Evolutionary conservation across 768 basidiomycete species (phyloP), one percentile per base, ranked within the genome.

Genomic region (Multifurca ochricompacta): DNA sequence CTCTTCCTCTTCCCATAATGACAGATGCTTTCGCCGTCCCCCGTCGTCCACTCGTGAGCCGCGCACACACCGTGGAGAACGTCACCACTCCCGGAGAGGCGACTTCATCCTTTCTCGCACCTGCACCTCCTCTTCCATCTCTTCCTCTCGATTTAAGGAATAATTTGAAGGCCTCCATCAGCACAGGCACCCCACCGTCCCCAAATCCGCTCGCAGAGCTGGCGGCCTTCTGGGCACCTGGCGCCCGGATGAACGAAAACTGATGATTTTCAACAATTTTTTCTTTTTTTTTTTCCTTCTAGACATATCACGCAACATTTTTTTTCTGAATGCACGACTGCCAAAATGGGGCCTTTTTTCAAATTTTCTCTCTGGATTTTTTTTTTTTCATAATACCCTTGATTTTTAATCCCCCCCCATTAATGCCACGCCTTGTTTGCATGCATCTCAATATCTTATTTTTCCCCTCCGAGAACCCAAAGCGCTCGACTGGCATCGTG

Each of bases 21-120:
- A n/a, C 19, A 8, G 59, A 60, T 28, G 27, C n/a, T n/a, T n/a
- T n/a, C n/a, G n/a, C 23, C 3, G 7, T 28, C 18, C 35, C 46
- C 13, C 58, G 58, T 58, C 47, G 47, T 19, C 47, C 58, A 10
- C 51, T 59, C 27, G 10, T 49, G 14, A 35, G 53, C 37, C 53
- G 60, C 11, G 27, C 50, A 28, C 37, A 41, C 19, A 60, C 53
- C 1, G 14, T 39, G 7, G 60, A 61, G 36, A 59, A 55, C 41
- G 36, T 44, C 35, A 1, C 30, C 7, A 14, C 31, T 36, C 47
- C 45, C 11, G 41, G 21, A 8, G 49, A 46, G 27, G 32, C 18
- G 19, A 43, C 30, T n/a, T 18, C 53, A 14, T 10, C 41, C 27
- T 8, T 3, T 58, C 28, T 30, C 18, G 43, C 28, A 27, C 39